Percentiles rank a stretch among this genome's conserved stretches.
Evolutionary conservation across 306 rosid genomes (phyloP).

Genomic region (peach (Prunus persica)): DNA sequence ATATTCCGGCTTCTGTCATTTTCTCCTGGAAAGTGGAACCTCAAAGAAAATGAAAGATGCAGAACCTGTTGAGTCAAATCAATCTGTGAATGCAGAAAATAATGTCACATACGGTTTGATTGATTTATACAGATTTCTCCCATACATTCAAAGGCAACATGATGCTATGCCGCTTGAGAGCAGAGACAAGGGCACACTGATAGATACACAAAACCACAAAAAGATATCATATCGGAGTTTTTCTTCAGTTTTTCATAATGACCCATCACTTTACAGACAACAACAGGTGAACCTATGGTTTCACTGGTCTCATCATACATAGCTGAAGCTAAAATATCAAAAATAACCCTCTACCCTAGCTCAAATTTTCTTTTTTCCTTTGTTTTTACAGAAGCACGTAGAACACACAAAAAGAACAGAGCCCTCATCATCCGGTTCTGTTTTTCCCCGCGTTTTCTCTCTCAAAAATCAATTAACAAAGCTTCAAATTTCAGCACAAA

Average conservation of each 20-base stretch:
- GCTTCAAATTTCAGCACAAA: slow-evolving; percentile 17
- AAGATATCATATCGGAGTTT: slow-evolving; percentile 28
- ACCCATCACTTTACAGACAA: slow-evolving; percentile 49
- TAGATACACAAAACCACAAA: slow-evolving; percentile 14
- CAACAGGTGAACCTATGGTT: slow-evolving; percentile 29
- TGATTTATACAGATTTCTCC: slow-evolving; percentile 19
- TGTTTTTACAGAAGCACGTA: slow-evolving; percentile 19
- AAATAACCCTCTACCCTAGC: background rate
- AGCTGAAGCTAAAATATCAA: background rate
- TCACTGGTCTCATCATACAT: slow-evolving; percentile 36
- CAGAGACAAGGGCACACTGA: slow-evolving; percentile 19
- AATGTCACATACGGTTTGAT: background rate
- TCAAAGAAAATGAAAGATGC: background rate
- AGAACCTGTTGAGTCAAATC: slow-evolving; percentile 9
- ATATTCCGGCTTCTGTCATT: background rate
- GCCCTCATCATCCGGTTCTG: background rate
- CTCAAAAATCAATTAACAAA: background rate
- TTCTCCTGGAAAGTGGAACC: background rate
- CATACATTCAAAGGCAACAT: slow-evolving; percentile 24
- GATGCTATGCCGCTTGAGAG: slow-evolving; percentile 15
- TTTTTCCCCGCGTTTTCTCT: slow-evolving; percentile 8
- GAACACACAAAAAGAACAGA: background rate
- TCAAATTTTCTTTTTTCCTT: slow-evolving; percentile 6
- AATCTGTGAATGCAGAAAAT: background rate
- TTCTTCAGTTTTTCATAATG: slow-evolving; percentile 44